These are phyloP conservation scores for Sisymbrium irio DNA, from an alignment of 345 rosid genomes.

Conservation along the genomic window DNA sequence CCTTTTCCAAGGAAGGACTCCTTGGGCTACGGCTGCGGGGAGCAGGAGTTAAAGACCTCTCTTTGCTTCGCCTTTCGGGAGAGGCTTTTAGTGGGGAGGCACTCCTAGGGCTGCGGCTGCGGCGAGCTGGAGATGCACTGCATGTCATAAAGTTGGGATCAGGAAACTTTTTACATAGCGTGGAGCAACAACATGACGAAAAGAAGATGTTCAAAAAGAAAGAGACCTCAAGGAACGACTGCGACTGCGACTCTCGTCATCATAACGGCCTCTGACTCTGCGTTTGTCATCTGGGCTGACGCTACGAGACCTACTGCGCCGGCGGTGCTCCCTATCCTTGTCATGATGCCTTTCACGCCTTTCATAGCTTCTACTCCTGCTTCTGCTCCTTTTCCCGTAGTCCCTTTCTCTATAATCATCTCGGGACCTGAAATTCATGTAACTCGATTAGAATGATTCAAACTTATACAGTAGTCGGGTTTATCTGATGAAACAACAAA, in stretches of 20 bases:
- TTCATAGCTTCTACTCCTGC: conserved; percentile 45
- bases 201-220: neutral
- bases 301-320: conserved; percentile 59
- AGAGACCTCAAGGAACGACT: conserved; percentile 56
- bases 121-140: conserved; percentile 53
- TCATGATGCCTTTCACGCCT: conserved; percentile 51
- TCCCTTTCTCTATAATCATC: conserved; percentile 45
- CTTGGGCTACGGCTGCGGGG: conserved; percentile 42
- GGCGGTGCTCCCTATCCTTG: conserved; percentile 49
- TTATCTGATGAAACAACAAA: neutral
- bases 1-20: conserved; percentile 38
- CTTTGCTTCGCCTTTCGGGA: conserved; percentile 43
- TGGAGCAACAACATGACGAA: neutral
- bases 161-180: neutral
- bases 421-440: conserved; percentile 17
- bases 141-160: conserved; percentile 8
- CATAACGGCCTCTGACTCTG: conserved; percentile 50
- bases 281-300: conserved; percentile 52
- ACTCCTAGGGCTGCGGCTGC: conserved; percentile 46
- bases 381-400: conserved; percentile 50
- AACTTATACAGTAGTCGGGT: neutral
- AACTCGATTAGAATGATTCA: neutral
- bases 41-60: conserved; percentile 46
- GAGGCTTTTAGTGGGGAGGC: conserved; percentile 40
- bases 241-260: conserved; percentile 49